Conservation (phyloP, 208 protist genomes). For the Leishmania martiniquensis region DNA sequence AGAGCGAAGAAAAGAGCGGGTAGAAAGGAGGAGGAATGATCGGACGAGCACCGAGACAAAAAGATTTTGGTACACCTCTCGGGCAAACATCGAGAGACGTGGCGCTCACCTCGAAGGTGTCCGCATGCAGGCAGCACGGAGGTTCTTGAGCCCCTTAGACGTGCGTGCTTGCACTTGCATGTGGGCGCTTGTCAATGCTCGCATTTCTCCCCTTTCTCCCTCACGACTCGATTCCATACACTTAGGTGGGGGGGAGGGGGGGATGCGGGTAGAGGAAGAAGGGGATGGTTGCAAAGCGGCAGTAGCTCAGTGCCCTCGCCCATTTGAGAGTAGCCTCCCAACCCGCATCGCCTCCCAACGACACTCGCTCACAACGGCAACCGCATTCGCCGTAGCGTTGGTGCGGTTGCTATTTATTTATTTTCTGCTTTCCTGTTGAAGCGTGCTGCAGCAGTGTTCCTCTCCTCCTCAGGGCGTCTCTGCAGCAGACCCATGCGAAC, state of each 20-base stretch:
- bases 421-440: background rate
- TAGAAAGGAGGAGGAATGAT: background rate
- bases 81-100: background rate
- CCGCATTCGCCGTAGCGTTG: background rate
- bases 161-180: background rate
- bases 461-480: background rate
- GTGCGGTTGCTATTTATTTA: background rate
- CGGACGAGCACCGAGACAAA: background rate
- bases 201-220: background rate
- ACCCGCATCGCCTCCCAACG: background rate
- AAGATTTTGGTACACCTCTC: background rate
- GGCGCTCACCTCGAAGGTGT: background rate
- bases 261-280: background rate
- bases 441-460: background rate
- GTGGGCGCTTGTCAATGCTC: background rate
- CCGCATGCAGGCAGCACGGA: background rate
- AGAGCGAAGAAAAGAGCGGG: background rate
- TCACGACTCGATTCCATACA: background rate
- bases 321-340: background rate
- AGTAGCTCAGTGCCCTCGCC: conserved; percentile 1
- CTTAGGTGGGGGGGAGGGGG: background rate
- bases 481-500: background rate
- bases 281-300: background rate
- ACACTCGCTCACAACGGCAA: background rate
- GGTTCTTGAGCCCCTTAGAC: background rate